Percentiles rank a stretch among this genome's conserved stretches.
Conservation (phyloP, 441 rosid genomes). For the Populus hybrid region DNA sequence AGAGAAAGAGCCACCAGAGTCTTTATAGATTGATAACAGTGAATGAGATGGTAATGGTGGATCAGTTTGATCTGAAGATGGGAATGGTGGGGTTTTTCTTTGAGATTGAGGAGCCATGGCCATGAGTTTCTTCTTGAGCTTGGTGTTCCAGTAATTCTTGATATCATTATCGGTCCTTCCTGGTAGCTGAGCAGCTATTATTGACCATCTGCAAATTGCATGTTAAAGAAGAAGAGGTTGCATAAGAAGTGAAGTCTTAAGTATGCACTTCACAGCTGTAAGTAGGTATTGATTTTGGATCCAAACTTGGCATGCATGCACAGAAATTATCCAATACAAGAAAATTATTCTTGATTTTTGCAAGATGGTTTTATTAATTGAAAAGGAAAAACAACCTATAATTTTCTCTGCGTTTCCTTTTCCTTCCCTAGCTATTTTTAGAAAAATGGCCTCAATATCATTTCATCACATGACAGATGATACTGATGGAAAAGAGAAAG, state of each 20-base stretch:
- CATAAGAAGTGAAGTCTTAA: constrained; percentile 8
- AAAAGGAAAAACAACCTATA: background rate
- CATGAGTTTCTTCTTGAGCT: constrained; percentile 44
- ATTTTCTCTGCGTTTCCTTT: background rate
- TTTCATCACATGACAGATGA: background rate
- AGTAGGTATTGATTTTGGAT: constrained; percentile 29
- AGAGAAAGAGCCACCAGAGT: constrained; percentile 19
- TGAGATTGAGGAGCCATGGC: constrained; percentile 39
- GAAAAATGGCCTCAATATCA: constrained; percentile 9
- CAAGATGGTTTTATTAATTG: background rate
- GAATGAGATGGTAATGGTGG: constrained; percentile 33
- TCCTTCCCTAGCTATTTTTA: constrained; percentile 16
- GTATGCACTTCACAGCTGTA: constrained; percentile 12
- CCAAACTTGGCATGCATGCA: constrained; percentile 39
- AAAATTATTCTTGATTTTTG: constrained; percentile 28
- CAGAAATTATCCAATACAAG: constrained; percentile 19
- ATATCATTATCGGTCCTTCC: constrained; percentile 39
- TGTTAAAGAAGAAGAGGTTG: constrained; percentile 13
- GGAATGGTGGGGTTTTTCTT: constrained; percentile 35
- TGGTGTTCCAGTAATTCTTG: constrained; percentile 37
- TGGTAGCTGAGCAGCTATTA: constrained; percentile 38
- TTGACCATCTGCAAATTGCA: constrained; percentile 40
- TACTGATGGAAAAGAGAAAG: background rate
- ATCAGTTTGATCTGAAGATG: constrained; percentile 31
- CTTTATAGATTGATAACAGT: constrained; percentile 34